Percentiles rank a stretch among this genome's conserved stretches.
Evolutionary conservation across 495 filamentous ascomycete species (phyloP).

Genomic region (Polyplosphaeria fusca): DNA sequence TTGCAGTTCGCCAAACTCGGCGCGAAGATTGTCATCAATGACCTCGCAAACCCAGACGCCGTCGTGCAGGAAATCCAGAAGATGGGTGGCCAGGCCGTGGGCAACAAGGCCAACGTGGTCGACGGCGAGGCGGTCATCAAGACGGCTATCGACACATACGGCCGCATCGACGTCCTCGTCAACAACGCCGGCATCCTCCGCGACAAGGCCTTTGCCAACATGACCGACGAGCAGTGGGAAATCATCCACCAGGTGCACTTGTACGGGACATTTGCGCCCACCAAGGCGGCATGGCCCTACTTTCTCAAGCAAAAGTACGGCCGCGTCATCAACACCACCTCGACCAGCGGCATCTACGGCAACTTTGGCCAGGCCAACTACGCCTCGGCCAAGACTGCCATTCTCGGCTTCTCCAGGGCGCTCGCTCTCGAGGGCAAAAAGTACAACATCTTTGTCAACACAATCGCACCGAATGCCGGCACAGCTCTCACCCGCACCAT

Average conservation of each 20-base stretch:
- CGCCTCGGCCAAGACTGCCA: slow-evolving; percentile 89
- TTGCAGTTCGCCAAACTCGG: slow-evolving; percentile 87
- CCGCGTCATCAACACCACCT: slow-evolving; percentile 92
- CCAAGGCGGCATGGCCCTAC: slow-evolving; percentile 97
- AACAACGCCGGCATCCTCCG: slow-evolving; percentile 98
- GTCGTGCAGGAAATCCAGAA: slow-evolving; percentile 91
- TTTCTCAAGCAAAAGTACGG: slow-evolving; percentile 99
- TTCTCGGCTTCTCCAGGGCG: slow-evolving; percentile 90
- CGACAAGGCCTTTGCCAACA: slow-evolving; percentile 97
- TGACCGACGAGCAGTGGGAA: slow-evolving; percentile 93
- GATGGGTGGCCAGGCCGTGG: slow-evolving; percentile 83
- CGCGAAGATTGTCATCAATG: slow-evolving; percentile 90
- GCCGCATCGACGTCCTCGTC: slow-evolving; percentile 88
- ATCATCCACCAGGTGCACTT: slow-evolving; percentile 89
- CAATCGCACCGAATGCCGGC: slow-evolving; percentile 95
- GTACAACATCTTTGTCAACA: slow-evolving; percentile 98
- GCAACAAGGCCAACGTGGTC: slow-evolving; percentile 90
- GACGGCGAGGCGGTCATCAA: slow-evolving; percentile 92
- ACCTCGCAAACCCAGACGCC: slow-evolving; percentile 86
- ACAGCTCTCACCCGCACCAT: slow-evolving; percentile 94
- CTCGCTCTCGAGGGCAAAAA: slow-evolving; percentile 91
- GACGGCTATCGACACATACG: slow-evolving; percentile 87
- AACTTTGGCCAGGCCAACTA: slow-evolving; percentile 99
- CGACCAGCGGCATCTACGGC: slow-evolving; percentile 95
- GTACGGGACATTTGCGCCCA: slow-evolving; percentile 92